Conservation (phyloP, 768 basidiomycete species). For the Glaciozyma antarctica region DNA sequence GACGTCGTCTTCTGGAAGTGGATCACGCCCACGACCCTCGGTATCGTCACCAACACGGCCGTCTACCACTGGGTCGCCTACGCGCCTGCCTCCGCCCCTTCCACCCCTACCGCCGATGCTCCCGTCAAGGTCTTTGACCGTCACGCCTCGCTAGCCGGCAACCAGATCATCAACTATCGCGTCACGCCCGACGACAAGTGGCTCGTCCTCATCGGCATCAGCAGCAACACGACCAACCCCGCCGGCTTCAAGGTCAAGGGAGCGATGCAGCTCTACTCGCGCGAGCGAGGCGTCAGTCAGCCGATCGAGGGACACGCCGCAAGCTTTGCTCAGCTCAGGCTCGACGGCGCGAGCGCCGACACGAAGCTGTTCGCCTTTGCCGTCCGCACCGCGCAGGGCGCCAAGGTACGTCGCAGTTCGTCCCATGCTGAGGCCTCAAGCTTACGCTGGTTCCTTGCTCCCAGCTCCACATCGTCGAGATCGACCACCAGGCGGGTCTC, state of each 20-base stretch:
- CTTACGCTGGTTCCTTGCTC: conserved; percentile 6
- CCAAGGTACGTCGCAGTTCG: conserved; percentile 58
- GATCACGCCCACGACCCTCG: conserved; percentile 82
- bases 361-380: conserved; percentile 94
- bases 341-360: conserved; percentile 72
- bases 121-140: conserved; percentile 93
- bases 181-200: conserved; percentile 87
- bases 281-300: conserved; percentile 85
- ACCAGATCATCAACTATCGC: conserved; percentile 98
- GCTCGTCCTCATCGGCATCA: conserved; percentile 92
- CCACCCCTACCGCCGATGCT: conserved; percentile 48
- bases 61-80: conserved; percentile 58
- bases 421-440: not conserved
- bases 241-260: conserved; percentile 98
- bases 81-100: conserved; percentile 26
- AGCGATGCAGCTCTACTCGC: conserved; percentile 90
- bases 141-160: conserved; percentile 81
- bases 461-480: conserved; percentile 95
- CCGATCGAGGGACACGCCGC: conserved; percentile 98
- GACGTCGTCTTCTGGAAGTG: conserved; percentile 94
- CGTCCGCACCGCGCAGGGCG: conserved; percentile 90
- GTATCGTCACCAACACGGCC: conserved; percentile 86
- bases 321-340: conserved; percentile 81
- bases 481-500: conserved; percentile 87
- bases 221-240: conserved; percentile 81